Percentiles rank a stretch among this genome's conserved stretches.
These are phyloP conservation scores for Coemansia sp. DNA, from an alignment of 192 early-diverging fungal genomes.

Conservation along the genomic window DNA sequence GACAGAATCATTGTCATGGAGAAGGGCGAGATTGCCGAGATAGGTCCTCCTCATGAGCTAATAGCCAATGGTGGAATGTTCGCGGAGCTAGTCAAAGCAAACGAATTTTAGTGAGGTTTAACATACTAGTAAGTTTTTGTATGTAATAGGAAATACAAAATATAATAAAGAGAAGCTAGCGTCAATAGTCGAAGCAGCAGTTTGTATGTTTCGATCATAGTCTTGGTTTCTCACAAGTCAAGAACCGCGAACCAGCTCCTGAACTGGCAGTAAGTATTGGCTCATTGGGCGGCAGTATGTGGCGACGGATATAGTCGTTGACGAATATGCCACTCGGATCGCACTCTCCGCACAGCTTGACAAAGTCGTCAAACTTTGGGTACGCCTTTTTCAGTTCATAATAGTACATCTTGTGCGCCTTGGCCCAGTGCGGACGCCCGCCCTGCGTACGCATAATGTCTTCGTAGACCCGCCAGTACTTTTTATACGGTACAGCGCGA, in stretches of 20 bases:
- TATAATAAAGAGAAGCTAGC: background rate
- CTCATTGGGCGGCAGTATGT: constrained; percentile 53
- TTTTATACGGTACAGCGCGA: constrained; percentile 68
- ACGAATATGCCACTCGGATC: constrained; percentile 74
- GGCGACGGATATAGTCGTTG: constrained; percentile 70
- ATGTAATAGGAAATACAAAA: too few relatives aligned
- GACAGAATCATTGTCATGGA: constrained; percentile 63
- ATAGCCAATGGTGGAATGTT: constrained; percentile 22
- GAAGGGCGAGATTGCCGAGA: constrained; percentile 13
- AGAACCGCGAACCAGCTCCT: background rate
- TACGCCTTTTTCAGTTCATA: constrained; percentile 60
- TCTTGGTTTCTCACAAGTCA: background rate
- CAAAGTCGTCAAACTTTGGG: constrained; percentile 66
- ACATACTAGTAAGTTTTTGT: too few relatives aligned
- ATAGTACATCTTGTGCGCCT: constrained; percentile 64
- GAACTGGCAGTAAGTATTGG: background rate
- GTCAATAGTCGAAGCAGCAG: background rate
- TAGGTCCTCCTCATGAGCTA: constrained; percentile 18
- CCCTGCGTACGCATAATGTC: constrained; percentile 66
- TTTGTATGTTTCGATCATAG: background rate
- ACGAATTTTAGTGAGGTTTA: background rate
- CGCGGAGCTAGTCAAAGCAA: constrained; percentile 6
- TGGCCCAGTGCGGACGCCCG: constrained; percentile 81
- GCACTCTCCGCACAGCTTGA: constrained; percentile 55
- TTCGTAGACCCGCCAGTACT: constrained; percentile 73